Percentiles rank a stretch among this genome's conserved stretches.
Conservation (phyloP, 192 early-diverging fungal genomes). For the Glomus cerebriforme region DNA sequence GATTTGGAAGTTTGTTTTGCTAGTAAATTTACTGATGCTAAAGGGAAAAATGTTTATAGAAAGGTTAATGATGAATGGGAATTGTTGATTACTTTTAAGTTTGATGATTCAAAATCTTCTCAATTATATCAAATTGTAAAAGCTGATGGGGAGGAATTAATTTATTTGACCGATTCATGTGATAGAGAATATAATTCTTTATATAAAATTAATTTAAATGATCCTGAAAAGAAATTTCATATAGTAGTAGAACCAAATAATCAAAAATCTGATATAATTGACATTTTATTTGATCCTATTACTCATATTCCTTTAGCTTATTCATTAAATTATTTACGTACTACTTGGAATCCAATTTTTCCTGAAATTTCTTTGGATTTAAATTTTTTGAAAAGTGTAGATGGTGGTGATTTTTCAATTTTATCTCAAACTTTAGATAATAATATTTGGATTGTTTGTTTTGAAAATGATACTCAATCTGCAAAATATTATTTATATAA, state of each 20-base stretch:
- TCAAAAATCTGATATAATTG: background rate
- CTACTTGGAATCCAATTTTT: background rate
- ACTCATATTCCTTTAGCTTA: background rate
- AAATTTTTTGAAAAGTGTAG: background rate
- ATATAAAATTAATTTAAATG: background rate
- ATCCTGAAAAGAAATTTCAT: background rate
- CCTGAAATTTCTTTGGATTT: background rate
- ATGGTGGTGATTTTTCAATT: conserved; percentile 21
- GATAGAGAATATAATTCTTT: background rate
- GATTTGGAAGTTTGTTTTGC: background rate
- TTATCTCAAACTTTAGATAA: conserved; percentile 32
- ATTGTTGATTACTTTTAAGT: background rate
- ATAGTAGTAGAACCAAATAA: background rate
- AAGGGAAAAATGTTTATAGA: background rate
- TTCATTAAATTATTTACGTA: background rate
- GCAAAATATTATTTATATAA: background rate
- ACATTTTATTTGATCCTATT: background rate
- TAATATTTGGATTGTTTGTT: conserved; percentile 26
- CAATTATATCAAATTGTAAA: background rate
- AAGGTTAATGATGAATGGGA: background rate
- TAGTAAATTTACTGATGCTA: background rate
- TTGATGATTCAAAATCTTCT: background rate
- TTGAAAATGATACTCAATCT: background rate
- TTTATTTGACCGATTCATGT: background rate
- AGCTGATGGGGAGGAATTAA: background rate